Conservation (phyloP, 1,139 yeast genomes). For the Saccharomyces hybrid region DNA sequence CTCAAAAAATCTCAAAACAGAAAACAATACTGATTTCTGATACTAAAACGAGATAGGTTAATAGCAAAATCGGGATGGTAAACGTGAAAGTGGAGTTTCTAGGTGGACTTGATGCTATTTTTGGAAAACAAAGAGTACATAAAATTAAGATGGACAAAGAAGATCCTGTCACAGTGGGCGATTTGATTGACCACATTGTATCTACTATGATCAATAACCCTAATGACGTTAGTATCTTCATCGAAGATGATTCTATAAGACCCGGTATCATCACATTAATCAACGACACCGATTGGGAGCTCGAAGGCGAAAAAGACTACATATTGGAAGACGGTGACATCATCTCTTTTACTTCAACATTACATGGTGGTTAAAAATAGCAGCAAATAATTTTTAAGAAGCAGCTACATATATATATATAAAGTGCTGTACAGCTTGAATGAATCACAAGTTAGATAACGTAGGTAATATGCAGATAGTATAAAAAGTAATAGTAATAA, state of each 20-base stretch:
- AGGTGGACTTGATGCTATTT: conserved; percentile 68
- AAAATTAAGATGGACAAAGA: conserved; percentile 36
- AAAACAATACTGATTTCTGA: not conserved
- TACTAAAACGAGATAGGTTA: not conserved
- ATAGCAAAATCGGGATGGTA: conserved; percentile 16
- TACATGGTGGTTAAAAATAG: conserved; percentile 73
- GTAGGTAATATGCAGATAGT: not conserved
- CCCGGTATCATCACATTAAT: conserved; percentile 90
- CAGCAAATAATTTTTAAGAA: not conserved
- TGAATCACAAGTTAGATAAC: not conserved
- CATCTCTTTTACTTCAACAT: conserved; percentile 81
- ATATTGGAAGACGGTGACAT: conserved; percentile 67
- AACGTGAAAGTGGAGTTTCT: conserved; percentile 39
- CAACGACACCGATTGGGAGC: conserved; percentile 96
- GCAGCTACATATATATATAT: not conserved
- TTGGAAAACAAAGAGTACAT: conserved; percentile 45
- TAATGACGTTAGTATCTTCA: conserved; percentile 62
- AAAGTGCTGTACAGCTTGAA: not conserved
- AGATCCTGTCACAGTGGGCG: conserved; percentile 42
- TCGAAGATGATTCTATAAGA: conserved; percentile 71
- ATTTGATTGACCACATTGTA: conserved; percentile 50
- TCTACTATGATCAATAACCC: conserved; percentile 50
- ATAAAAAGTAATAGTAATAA: too few relatives aligned
- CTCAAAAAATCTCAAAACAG: not conserved
- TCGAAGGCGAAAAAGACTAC: conserved; percentile 82